phyloP scores from a whole-genome alignment of 2,329 filamentous ascomycete genomes.

The Pseudogymnoascus sp. region DNA sequence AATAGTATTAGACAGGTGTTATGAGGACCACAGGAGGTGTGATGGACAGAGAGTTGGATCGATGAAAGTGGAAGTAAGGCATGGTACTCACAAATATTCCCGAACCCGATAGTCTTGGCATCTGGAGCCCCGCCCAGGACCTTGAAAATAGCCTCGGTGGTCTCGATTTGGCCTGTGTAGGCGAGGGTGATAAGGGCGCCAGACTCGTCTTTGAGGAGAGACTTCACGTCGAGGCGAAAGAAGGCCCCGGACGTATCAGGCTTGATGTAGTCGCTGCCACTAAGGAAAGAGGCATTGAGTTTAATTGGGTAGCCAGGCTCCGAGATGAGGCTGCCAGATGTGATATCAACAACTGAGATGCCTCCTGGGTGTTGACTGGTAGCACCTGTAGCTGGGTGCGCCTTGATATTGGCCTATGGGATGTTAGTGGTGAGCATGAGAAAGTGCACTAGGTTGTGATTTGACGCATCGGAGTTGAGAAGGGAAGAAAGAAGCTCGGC shows the following conservation, averaged over 20 bases:
- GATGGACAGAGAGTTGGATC: neutral
- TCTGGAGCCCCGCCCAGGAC: slow-evolving; percentile 30
- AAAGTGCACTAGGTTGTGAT: neutral
- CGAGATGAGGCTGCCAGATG: slow-evolving; percentile 29
- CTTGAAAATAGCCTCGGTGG: slow-evolving; percentile 28
- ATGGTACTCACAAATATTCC: slow-evolving; percentile 32
- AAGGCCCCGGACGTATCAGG: slow-evolving; percentile 32
- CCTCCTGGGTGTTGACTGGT: neutral
- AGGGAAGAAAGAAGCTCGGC: neutral
- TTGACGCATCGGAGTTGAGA: neutral
- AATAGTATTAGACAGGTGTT: neutral
- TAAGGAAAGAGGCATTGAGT: slow-evolving; percentile 32
- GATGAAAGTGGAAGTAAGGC: neutral
- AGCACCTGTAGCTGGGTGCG: neutral
- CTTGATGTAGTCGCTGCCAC: slow-evolving; percentile 35
- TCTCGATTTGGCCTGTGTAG: slow-evolving; percentile 33
- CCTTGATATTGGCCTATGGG: neutral
- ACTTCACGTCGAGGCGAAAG: slow-evolving; percentile 33
- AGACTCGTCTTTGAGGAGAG: slow-evolving; percentile 30
- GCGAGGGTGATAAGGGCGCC: slow-evolving; percentile 31
- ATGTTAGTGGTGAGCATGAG: neutral
- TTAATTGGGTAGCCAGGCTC: slow-evolving; percentile 30
- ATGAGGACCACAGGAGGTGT: neutral
- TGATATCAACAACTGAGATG: slow-evolving; percentile 12
- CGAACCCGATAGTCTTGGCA: slow-evolving; percentile 34